phyloP scores from a whole-genome alignment of 495 filamentous ascomycete genomes.

The Pseudevernia furfuracea region DNA sequence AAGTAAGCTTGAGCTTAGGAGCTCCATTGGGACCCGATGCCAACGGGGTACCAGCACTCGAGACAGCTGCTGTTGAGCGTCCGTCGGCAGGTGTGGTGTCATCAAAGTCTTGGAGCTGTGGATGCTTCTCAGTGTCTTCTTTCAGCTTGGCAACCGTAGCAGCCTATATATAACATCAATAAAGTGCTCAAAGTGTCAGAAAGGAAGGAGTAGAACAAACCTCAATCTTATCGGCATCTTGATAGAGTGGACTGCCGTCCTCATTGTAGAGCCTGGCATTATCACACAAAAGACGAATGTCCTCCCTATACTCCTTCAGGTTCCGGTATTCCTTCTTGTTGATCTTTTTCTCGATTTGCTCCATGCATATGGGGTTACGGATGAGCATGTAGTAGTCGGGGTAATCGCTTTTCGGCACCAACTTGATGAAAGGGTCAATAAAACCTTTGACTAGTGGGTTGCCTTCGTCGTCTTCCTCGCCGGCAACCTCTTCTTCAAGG shows the following conservation, averaged over 20 bases:
- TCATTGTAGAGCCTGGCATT: constrained; percentile 96
- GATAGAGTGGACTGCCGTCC: constrained; percentile 80
- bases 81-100: constrained; percentile 48
- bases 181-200: not conserved
- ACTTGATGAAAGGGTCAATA: constrained; percentile 88
- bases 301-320: constrained; percentile 68
- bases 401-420: constrained; percentile 79
- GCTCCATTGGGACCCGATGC: constrained; percentile 46
- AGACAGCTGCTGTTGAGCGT: constrained; percentile 56
- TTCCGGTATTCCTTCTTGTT: constrained; percentile 85
- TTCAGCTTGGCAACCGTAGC: constrained; percentile 60
- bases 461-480: constrained; percentile 52
- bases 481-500: constrained; percentile 53
- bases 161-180: constrained; percentile 36
- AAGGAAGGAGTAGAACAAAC: constrained; percentile 42
- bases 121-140: constrained; percentile 61
- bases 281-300: constrained; percentile 73
- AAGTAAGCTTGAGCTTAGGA: constrained; percentile 51
- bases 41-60: constrained; percentile 63
- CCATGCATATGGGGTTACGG: constrained; percentile 84
- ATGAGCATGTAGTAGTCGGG: constrained; percentile 94
- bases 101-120: constrained; percentile 68
- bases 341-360: constrained; percentile 85
- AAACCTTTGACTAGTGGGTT: constrained; percentile 59
- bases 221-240: constrained; percentile 89